Percentiles rank a stretch among this genome's conserved stretches.
phyloP scores from a whole-genome alignment of 2,329 filamentous ascomycete genomes.

The Raffaelea ambrosiae region DNA sequence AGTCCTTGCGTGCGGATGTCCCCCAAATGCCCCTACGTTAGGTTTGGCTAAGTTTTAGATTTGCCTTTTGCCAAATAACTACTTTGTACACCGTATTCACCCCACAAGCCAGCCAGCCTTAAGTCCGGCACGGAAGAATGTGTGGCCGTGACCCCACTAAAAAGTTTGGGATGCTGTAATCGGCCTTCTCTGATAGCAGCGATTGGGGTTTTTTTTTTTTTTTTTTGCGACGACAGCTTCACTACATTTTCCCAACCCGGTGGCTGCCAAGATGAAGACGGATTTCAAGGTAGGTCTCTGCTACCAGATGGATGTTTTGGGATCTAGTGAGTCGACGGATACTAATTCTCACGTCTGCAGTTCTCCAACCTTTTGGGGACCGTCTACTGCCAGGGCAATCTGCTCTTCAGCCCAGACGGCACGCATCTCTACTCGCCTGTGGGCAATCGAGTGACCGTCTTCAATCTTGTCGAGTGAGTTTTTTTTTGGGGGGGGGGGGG shows the following conservation, averaged over 20 bases:
- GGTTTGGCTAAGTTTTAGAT: no score
- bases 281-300: slow-evolving; percentile 74
- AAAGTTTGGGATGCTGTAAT: slow-evolving; percentile 1
- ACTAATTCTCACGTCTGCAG: slow-evolving; percentile 32
- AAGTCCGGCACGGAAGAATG: no score
- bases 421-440: slow-evolving; percentile 93
- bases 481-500: neutral
- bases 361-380: slow-evolving; percentile 98
- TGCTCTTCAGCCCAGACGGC: slow-evolving; percentile 93
- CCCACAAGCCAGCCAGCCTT: no score
- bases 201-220: slow-evolving; percentile 4
- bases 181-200: slow-evolving; percentile 6
- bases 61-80: no score
- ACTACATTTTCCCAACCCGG: neutral
- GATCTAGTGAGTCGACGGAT: no score
- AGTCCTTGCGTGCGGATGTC: no score
- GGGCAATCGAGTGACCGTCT: slow-evolving; percentile 90
- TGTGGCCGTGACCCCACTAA: slow-evolving; percentile 2
- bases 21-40: no score
- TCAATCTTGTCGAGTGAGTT: slow-evolving; percentile 85
- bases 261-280: slow-evolving; percentile 72
- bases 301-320: no score
- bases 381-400: slow-evolving; percentile 95
- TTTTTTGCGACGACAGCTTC: slow-evolving; percentile 6
- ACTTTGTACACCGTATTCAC: no score